A percentile compares a stretch with the other conserved stretches of the same genome.
Evolutionary conservation across 2,329 filamentous ascomycete species (phyloP).

Genomic region (Alternaria sp.): DNA sequence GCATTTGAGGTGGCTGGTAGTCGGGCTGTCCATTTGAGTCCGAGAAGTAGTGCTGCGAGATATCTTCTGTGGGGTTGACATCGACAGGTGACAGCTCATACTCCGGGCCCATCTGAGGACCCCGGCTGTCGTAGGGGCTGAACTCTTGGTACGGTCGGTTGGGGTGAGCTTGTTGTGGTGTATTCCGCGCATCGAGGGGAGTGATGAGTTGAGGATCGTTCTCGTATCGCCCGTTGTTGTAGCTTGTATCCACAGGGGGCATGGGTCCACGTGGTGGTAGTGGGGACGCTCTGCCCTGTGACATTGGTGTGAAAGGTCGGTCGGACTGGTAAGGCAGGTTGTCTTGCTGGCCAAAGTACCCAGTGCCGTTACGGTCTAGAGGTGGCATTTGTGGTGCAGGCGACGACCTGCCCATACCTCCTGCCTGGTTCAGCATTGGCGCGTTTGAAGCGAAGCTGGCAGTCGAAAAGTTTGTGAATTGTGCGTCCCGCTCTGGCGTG

Average conservation of each 20-base stretch:
- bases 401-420: conserved; percentile 61
- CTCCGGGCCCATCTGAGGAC: conserved; percentile 29
- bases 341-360: conserved; percentile 37
- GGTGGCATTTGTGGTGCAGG: conserved; percentile 41
- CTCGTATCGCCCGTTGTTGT: conserved; percentile 27
- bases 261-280: conserved; percentile 32
- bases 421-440: conserved; percentile 66
- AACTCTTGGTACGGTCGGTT: conserved; percentile 35
- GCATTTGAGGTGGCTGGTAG: conserved; percentile 35
- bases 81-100: conserved; percentile 48
- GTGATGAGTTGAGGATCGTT: conserved; percentile 33
- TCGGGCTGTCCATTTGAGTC: conserved; percentile 27
- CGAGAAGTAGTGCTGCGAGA: conserved; percentile 24
- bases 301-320: conserved; percentile 39
- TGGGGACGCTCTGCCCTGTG: conserved; percentile 39
- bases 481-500: conserved; percentile 55
- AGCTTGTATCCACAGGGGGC: conserved; percentile 41
- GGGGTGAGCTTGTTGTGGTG: conserved; percentile 6
- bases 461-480: conserved; percentile 59
- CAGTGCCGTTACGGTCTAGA: conserved; percentile 30
- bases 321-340: conserved; percentile 29
- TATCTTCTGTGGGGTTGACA: conserved; percentile 25
- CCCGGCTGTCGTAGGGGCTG: conserved; percentile 41
- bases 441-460: conserved; percentile 69
- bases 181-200: conserved; percentile 12